Evolutionary conservation across 1,139 yeast genomes (phyloP).

Genomic region (Kodamaea anthophila): DNA sequence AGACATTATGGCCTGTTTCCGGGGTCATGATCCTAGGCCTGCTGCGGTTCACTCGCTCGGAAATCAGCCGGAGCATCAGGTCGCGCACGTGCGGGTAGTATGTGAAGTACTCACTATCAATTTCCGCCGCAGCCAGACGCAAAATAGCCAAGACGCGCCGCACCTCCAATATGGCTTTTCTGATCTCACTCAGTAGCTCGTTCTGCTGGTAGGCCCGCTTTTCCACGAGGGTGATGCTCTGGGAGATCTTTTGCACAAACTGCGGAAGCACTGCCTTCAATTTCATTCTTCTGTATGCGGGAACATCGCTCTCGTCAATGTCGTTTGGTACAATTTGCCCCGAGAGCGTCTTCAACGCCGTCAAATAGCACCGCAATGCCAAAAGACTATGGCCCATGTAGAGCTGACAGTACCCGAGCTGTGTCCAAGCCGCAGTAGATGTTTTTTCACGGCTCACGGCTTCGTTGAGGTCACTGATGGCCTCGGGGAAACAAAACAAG

Average conservation of each 20-base stretch:
- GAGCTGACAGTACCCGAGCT: slow-evolving; percentile 40
- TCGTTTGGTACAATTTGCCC: slow-evolving; percentile 30
- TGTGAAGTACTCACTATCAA: slow-evolving; percentile 24
- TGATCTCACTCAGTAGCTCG: slow-evolving; percentile 19
- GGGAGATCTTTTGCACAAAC: slow-evolving; percentile 33
- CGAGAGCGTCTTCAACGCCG: slow-evolving; percentile 24
- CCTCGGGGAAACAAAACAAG: slow-evolving; percentile 38
- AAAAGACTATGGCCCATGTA: slow-evolving; percentile 35
- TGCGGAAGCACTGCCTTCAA: slow-evolving; percentile 30
- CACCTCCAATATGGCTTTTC: slow-evolving; percentile 21
- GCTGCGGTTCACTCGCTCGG: slow-evolving; percentile 27
- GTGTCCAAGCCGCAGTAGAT: slow-evolving; percentile 42
- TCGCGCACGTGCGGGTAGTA: slow-evolving; percentile 26
- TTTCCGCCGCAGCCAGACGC: slow-evolving; percentile 19
- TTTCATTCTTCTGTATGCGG: slow-evolving; percentile 20
- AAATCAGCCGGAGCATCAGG: slow-evolving; percentile 21
- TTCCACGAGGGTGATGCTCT: slow-evolving; percentile 33
- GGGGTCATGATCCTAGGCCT: slow-evolving; percentile 36
- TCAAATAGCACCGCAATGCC: slow-evolving; percentile 30
- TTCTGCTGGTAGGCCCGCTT: slow-evolving; percentile 37
- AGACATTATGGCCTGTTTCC: slow-evolving; percentile 34
- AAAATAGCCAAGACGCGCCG: slow-evolving; percentile 23
- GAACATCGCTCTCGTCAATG: slow-evolving; percentile 7
- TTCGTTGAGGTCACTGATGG: slow-evolving; percentile 30
- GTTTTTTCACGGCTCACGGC: slow-evolving; percentile 29